phyloP scores from a whole-genome alignment of 371 early-diverging fungal species.

The Mortierella sp. region DNA sequence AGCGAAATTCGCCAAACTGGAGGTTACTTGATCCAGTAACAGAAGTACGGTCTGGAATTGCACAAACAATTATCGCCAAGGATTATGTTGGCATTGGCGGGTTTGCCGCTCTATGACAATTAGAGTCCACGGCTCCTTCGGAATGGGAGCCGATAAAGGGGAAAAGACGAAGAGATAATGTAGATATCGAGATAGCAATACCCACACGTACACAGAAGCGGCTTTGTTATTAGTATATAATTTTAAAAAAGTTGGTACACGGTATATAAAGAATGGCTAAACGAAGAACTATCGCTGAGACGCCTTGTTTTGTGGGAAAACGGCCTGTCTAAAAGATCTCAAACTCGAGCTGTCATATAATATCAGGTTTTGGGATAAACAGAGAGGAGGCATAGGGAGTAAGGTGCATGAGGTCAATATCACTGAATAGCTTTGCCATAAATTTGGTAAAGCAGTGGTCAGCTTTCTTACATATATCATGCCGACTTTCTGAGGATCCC shows the following conservation, averaged over 20 bases:
- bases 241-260: neutral
- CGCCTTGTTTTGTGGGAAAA: too few relatives aligned
- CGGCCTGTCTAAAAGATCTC: constrained; percentile 22
- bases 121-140: too few relatives aligned
- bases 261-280: neutral
- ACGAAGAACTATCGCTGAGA: too few relatives aligned
- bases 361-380: neutral
- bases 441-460: neutral
- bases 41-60: constrained; percentile 26
- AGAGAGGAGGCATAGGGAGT: neutral
- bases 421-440: too few relatives aligned
- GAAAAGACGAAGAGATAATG: neutral
- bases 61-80: constrained; percentile 9
- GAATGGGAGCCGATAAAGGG: neutral
- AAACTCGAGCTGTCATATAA: constrained; percentile 32
- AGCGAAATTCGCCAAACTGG: constrained; percentile 86
- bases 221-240: neutral
- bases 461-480: constrained; percentile 51
- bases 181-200: neutral
- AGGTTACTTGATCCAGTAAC: constrained; percentile 35
- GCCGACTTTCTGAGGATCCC: constrained; percentile 51
- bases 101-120: neutral
- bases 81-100: neutral
- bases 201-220: neutral
- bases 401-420: neutral